Evolutionary conservation across 2,329 filamentous ascomycete genomes (phyloP).

Genomic region (Fusarium succisae): DNA sequence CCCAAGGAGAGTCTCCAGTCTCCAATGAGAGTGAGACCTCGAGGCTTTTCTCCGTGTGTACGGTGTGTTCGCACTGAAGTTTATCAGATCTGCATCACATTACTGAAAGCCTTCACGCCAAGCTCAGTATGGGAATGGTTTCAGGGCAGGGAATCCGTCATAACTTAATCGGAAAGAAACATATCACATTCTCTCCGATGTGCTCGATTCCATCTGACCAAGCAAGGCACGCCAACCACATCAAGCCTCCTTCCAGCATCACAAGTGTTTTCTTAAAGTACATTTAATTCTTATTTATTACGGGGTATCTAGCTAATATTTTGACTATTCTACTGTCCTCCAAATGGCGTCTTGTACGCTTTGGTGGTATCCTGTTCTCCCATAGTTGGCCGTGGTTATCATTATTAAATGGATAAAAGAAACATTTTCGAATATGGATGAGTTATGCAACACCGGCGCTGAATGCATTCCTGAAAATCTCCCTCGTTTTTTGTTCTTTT

Average conservation of each 20-base stretch:
- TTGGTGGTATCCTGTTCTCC: neutral
- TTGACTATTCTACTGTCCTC: neutral
- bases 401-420: slow-evolving; percentile 11
- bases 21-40: neutral
- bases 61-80: neutral
- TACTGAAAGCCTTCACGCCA: neutral
- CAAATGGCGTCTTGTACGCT: neutral
- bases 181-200: neutral
- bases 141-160: neutral
- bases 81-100: neutral
- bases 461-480: slow-evolving; percentile 3
- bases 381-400: slow-evolving; percentile 9
- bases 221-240: neutral
- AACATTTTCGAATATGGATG: neutral
- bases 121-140: neutral
- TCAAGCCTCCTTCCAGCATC: neutral
- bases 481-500: neutral
- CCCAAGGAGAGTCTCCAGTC: neutral
- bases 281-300: neutral
- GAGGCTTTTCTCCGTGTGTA: neutral
- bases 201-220: neutral
- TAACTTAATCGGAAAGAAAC: neutral
- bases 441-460: slow-evolving; percentile 24
- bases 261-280: neutral
- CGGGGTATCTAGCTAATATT: neutral